Conservation (phyloP, 2,329 filamentous ascomycete species). For the Amauroascus niger region DNA sequence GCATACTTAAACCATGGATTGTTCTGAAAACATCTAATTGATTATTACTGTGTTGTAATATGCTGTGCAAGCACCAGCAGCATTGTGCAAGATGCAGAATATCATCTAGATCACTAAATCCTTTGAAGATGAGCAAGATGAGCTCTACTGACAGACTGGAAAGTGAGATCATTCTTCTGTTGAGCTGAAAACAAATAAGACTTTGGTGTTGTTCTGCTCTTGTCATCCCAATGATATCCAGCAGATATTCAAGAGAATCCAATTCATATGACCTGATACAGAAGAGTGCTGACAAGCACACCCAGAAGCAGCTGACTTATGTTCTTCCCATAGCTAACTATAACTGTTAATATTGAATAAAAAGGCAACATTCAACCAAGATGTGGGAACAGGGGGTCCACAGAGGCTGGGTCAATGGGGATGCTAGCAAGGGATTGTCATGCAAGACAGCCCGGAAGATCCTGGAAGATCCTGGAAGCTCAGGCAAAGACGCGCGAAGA, state of each 20-base stretch:
- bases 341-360: too few species aligned
- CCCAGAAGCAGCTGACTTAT: too few species aligned
- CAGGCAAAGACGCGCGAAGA: background rate
- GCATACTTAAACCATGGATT: background rate
- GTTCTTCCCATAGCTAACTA: too few species aligned
- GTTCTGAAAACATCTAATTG: slow-evolving; percentile 6
- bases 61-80: background rate
- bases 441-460: background rate
- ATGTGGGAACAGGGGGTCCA: background rate
- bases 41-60: background rate
- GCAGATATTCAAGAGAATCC: too few species aligned
- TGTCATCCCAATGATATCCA: background rate
- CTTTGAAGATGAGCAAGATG: slow-evolving; percentile 5
- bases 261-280: too few species aligned
- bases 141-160: background rate
- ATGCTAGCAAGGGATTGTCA: background rate
- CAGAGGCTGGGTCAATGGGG: background rate
- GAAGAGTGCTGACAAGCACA: too few species aligned
- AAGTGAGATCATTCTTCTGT: background rate
- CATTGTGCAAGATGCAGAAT: slow-evolving; percentile 1
- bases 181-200: slow-evolving; percentile 3
- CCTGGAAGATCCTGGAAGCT: too few species aligned
- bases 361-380: too few species aligned
- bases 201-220: too few species aligned
- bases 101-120: slow-evolving; percentile 1